These are phyloP conservation scores for Naganishia vaughanmartiniae DNA, from an alignment of 768 basidiomycete species.

Conservation along the genomic window DNA sequence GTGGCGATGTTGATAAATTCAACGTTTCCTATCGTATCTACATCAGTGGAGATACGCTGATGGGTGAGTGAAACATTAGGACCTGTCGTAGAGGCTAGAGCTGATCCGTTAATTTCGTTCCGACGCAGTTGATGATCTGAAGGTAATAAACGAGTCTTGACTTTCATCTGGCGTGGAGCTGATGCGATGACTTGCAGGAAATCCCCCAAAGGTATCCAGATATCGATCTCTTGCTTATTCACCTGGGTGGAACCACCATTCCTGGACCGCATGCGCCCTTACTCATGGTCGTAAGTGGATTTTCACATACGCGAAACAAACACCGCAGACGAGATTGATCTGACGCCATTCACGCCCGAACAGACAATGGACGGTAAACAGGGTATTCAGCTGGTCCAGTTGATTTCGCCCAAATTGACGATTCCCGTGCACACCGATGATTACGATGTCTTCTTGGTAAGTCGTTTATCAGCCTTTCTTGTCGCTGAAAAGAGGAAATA, in stretches of 20 bases:
- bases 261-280: slow-evolving; percentile 43
- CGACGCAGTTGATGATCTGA: slow-evolving; percentile 44
- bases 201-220: slow-evolving; percentile 50
- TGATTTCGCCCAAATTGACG: slow-evolving; percentile 50
- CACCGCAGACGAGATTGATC: neutral
- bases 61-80: slow-evolving; percentile 25
- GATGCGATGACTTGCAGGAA: slow-evolving; percentile 28
- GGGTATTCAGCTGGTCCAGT: slow-evolving; percentile 48
- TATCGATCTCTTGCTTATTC: slow-evolving; percentile 50
- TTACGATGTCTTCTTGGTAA: slow-evolving; percentile 47
- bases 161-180: neutral
- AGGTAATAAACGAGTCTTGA: slow-evolving; percentile 24
- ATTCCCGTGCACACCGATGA: slow-evolving; percentile 51
- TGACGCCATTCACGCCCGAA: neutral
- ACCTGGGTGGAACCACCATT: slow-evolving; percentile 52
- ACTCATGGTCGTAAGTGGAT: slow-evolving; percentile 37
- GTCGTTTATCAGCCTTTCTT: neutral
- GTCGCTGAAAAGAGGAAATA: no score
- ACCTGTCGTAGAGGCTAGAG: neutral
- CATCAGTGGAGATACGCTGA: slow-evolving; percentile 51
- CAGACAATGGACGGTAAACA: slow-evolving; percentile 52
- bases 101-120: neutral
- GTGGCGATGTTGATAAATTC: slow-evolving; percentile 27
- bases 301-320: neutral
- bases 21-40: slow-evolving; percentile 45